phyloP scores from a whole-genome alignment of 1,284 basidiomycete species.

The Ustilago trichophora region DNA sequence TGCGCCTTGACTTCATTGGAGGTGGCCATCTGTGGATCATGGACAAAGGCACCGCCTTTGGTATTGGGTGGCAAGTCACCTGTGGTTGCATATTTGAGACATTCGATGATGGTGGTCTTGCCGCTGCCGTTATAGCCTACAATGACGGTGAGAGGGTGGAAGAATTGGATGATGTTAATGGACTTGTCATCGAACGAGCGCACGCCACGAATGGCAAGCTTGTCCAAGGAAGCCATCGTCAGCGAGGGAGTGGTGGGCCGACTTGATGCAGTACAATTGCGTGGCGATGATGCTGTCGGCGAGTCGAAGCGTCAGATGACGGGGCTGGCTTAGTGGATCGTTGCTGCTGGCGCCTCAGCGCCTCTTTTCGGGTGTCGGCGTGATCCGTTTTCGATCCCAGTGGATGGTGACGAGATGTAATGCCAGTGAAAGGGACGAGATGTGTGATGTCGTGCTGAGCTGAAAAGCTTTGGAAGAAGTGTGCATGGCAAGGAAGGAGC shows the following conservation, averaged over 20 bases:
- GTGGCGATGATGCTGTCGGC: no score
- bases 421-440: no score
- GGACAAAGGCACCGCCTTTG: slow-evolving; percentile 95
- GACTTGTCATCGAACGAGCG: slow-evolving; percentile 78
- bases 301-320: no score
- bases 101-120: slow-evolving; percentile 99
- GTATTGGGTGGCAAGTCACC: slow-evolving; percentile 98
- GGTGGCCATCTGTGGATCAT: slow-evolving; percentile 95
- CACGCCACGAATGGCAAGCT: slow-evolving; percentile 67
- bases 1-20: slow-evolving; percentile 99
- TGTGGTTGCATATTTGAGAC: slow-evolving; percentile 97
- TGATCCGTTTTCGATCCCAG: no score
- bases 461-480: background rate
- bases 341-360: background rate
- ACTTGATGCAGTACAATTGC: background rate
- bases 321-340: no score
- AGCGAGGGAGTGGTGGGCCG: background rate
- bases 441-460: no score
- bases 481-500: background rate
- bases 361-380: no score
- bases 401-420: no score
- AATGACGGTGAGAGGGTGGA: slow-evolving; percentile 95
- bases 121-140: slow-evolving; percentile 98
- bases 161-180: slow-evolving; percentile 94
- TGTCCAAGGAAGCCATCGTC: slow-evolving; percentile 62